These are phyloP conservation scores for Aspergillus sp. DNA, from an alignment of 2,329 filamentous ascomycete genomes.

Conservation along the genomic window DNA sequence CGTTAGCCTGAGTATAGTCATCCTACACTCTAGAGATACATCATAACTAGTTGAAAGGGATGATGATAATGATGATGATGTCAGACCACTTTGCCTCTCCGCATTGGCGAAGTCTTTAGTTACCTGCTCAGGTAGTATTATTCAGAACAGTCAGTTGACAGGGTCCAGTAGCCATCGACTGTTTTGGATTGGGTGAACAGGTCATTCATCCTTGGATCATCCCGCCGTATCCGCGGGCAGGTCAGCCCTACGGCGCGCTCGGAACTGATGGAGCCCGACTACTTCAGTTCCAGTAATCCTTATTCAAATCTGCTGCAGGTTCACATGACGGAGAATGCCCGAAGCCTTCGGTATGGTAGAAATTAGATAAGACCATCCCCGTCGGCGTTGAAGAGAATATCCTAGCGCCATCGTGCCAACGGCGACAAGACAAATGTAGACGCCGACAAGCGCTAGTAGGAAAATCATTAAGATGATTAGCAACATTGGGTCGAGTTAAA, in stretches of 20 bases:
- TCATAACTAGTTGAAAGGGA: background rate
- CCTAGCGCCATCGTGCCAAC: no score
- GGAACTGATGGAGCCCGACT: background rate
- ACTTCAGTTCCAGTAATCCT: background rate
- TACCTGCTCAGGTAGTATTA: background rate
- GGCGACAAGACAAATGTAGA: no score
- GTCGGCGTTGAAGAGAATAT: no score
- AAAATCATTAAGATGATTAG: no score
- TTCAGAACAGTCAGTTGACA: no score
- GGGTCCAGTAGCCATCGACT: background rate
- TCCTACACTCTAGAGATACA: background rate
- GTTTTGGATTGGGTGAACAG: background rate
- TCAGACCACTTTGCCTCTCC: background rate
- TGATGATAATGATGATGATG: background rate
- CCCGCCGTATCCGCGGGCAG: background rate
- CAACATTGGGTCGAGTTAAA: no score
- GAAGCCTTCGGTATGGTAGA: background rate
- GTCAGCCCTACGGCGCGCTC: slow-evolving; percentile 13
- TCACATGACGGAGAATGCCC: background rate
- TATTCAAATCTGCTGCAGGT: background rate
- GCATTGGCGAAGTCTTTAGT: background rate
- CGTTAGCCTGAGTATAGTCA: no score
- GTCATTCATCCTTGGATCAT: slow-evolving; percentile 5
- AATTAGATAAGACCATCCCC: no score
- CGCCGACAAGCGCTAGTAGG: no score